Conservation (phyloP, 1,139 yeast species). For the Magnusiomyces suaveolens region DNA sequence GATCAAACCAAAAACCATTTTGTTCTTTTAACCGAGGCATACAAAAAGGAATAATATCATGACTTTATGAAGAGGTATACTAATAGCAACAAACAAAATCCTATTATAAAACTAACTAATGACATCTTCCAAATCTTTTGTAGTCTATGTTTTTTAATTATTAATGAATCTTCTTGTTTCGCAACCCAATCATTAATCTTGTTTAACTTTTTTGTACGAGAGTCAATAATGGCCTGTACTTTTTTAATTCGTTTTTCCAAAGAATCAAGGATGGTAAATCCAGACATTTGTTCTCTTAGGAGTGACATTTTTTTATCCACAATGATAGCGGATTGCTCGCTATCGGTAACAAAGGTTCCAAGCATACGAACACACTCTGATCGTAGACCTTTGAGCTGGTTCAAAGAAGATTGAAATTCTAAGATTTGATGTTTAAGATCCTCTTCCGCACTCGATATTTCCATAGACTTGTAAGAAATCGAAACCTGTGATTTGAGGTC, state of each 20-base stretch:
- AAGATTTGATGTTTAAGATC: not conserved
- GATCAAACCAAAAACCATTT: slow-evolving; percentile 54
- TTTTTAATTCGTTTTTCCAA: not conserved
- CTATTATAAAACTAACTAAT: not conserved
- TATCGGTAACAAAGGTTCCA: not conserved
- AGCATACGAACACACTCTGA: not conserved
- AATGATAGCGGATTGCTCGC: not conserved
- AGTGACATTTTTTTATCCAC: not conserved
- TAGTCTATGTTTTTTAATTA: not conserved
- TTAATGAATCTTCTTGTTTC: slow-evolving; percentile 1
- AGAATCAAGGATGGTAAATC: not conserved
- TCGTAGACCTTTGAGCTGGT: not conserved
- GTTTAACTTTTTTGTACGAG: not conserved
- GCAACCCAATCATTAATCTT: slow-evolving; percentile 1
- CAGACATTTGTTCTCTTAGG: slow-evolving; percentile 2
- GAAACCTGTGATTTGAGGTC: not conserved
- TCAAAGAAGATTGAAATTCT: not conserved
- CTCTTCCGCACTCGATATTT: slow-evolving; percentile 1
- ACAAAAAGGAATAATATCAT: slow-evolving; percentile 21
- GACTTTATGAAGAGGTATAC: not conserved
- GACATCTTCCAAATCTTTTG: slow-evolving; percentile 2
- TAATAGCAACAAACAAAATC: not conserved
- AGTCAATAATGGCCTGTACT: not conserved
- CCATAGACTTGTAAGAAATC: not conserved
- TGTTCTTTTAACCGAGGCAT: slow-evolving; percentile 51